phyloP scores from a whole-genome alignment of 805 yeast genomes.

The Kodamaea restingae region DNA sequence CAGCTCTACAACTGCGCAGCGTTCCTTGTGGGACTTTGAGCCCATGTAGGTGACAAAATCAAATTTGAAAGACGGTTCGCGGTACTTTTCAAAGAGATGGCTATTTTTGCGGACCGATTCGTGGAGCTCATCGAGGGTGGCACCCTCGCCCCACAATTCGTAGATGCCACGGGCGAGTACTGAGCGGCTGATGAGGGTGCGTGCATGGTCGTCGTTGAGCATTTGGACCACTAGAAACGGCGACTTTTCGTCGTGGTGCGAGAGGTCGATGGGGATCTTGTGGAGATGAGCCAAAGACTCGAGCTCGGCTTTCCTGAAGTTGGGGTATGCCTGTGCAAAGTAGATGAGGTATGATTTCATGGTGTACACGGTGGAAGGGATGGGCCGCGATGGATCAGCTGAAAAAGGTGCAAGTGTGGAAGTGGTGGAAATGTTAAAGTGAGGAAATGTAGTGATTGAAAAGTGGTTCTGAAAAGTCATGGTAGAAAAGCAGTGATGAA shows the following conservation, averaged over 20 bases:
- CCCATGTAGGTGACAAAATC: slow-evolving; percentile 79
- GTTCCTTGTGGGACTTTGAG: slow-evolving; percentile 47
- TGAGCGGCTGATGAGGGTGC: slow-evolving; percentile 58
- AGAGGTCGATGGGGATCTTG: slow-evolving; percentile 54
- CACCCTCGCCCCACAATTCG: slow-evolving; percentile 80
- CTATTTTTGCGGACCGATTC: slow-evolving; percentile 36
- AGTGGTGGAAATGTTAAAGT: no score
- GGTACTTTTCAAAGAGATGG: slow-evolving; percentile 35
- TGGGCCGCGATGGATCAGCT: no score
- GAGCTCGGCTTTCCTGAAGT: slow-evolving; percentile 77
- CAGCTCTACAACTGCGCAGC: slow-evolving; percentile 59
- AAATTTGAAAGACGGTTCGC: slow-evolving; percentile 64
- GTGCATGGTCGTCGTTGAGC: slow-evolving; percentile 64
- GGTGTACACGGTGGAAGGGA: no score
- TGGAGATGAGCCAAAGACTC: slow-evolving; percentile 74
- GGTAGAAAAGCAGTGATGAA: no score
- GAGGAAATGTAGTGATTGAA: no score
- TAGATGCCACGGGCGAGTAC: slow-evolving; percentile 72
- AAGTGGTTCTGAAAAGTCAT: no score
- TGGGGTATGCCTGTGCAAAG: slow-evolving; percentile 79
- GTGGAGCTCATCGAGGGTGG: slow-evolving; percentile 54
- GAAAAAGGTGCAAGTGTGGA: no score
- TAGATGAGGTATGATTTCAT: slow-evolving; percentile 68
- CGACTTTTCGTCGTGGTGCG: slow-evolving; percentile 48
- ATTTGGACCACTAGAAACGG: slow-evolving; percentile 75